Percentiles rank a stretch among this genome's conserved stretches.
Conservation (phyloP, 805 yeast species). For the Candida ficus region DNA sequence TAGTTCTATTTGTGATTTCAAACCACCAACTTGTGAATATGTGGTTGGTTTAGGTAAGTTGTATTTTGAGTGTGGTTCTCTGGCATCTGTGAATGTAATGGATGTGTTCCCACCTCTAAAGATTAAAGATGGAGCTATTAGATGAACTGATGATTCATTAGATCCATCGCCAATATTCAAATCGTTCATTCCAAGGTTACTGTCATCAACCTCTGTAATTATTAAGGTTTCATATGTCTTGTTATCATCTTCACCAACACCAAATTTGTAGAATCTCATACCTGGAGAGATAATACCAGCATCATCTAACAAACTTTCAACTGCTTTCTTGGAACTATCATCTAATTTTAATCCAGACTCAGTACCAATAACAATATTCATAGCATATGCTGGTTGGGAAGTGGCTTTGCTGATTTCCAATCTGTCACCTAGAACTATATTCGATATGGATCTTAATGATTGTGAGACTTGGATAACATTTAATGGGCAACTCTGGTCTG, state of each 20-base stretch:
- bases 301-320: conserved; percentile 43
- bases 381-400: conserved; percentile 45
- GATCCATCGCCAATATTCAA: conserved; percentile 12
- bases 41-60: conserved; percentile 36
- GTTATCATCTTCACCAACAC: conserved; percentile 16
- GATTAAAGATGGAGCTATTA: conserved; percentile 44
- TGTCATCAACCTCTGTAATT: conserved; percentile 26
- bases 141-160: conserved; percentile 13
- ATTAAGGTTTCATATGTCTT: conserved; percentile 14
- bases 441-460: conserved; percentile 37
- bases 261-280: conserved; percentile 29
- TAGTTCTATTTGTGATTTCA: conserved; percentile 53
- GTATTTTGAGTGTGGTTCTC: conserved; percentile 34
- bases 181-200: conserved; percentile 29
- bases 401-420: conserved; percentile 40
- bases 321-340: conserved; percentile 24
- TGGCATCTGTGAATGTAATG: conserved; percentile 20
- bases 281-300: conserved; percentile 62
- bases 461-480: conserved; percentile 46
- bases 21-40: conserved; percentile 73
- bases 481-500: conserved; percentile 27
- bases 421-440: conserved; percentile 46
- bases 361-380: conserved; percentile 31
- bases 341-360: conserved; percentile 18
- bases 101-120: conserved; percentile 34